Evolutionary conservation across 2,329 filamentous ascomycete genomes (phyloP), one percentile per base, ranked within the genome.

Genomic region (Penicillium sp.): DNA sequence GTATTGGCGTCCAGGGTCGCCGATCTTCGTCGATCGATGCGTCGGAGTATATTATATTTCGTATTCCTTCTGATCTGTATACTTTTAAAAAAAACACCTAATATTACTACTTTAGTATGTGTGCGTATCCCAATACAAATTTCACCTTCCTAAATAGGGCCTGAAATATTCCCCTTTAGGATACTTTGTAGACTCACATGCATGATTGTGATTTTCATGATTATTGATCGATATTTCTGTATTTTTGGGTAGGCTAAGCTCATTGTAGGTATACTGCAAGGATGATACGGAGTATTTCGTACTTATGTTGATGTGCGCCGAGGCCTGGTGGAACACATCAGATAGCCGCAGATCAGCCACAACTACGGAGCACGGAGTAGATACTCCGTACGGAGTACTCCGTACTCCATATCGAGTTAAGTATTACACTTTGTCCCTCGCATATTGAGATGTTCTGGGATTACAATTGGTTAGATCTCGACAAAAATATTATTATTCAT

Each of bases 21-120:
- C 51, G 60, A 61, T 62, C 61, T 19, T 33, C 47, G 61, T 56
- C 60, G 60, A 62, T 62, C 60, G 47, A 17, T 47, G 30, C 43
- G 25, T 45, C 36, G 37, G 28, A 50, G 38, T 49, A 4, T 49
- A 33, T 22, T 31, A 28, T n/a, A 7, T n/a, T 10, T 30, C n/a
- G 19, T 40, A 45, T 43, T 16, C 25, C 6, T 25, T 17, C 26
- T 42, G 26, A 50, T 54, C 38, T 38, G 5, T 49, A 22, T 36
- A 14, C 17, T 41, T 26, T 6, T 16, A 19, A 4, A 43, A 33
- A 26, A 35, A 17, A 8, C 16, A n/a, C 9, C 8, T 25, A 5
- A 9, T 40, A 16, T 49, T 19, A 49, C 14, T 22, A 22, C 22
- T 22, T 22, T 4, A 4, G 22, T 22, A 22, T 22, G 22, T 22